phyloP scores from a whole-genome alignment of 2,329 filamentous ascomycete species.

The Pseudogymnoascus sp. region DNA sequence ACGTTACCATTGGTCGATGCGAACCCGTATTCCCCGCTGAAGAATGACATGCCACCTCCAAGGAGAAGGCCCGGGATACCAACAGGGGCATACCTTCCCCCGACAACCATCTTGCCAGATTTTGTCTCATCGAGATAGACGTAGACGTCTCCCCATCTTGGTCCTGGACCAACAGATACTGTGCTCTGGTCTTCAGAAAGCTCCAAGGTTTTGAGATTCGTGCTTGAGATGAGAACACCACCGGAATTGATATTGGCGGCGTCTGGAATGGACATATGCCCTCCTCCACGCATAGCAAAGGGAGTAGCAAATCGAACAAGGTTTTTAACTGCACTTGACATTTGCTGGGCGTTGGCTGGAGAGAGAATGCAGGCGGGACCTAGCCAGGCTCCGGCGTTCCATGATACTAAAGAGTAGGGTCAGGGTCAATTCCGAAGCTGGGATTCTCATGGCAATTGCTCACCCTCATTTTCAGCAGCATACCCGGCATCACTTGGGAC shows the following conservation, averaged over 20 bases:
- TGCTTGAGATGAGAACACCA: conserved; percentile 10
- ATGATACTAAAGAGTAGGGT: conserved; percentile 12
- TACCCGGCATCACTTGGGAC: conserved; percentile 14
- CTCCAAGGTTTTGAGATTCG: conserved; percentile 16
- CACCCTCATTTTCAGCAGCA: conserved; percentile 14
- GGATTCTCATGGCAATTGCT: not conserved
- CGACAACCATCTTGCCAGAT: conserved; percentile 9
- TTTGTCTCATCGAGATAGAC: conserved; percentile 5
- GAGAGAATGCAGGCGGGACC: conserved; percentile 10
- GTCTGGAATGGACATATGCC: conserved; percentile 20
- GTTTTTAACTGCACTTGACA: conserved; percentile 9
- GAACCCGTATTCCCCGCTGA: conserved; percentile 29
- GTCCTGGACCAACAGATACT: conserved; percentile 1
- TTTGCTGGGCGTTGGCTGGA: conserved; percentile 9
- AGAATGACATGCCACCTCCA: conserved; percentile 20
- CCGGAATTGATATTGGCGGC: not conserved
- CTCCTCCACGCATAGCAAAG: conserved; percentile 13
- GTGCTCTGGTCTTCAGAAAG: conserved; percentile 13
- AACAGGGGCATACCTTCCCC: conserved; percentile 11
- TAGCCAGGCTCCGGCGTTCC: conserved; percentile 15
- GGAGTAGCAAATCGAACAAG: not conserved
- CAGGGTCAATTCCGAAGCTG: not conserved
- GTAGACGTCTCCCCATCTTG: conserved; percentile 11
- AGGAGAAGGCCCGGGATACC: conserved; percentile 13
- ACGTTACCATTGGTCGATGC: conserved; percentile 25